A percentile compares a stretch with the other conserved stretches of the same genome.
Conservation (phyloP, 2,329 filamentous ascomycete species). For the Chaetomium globosum region DNA sequence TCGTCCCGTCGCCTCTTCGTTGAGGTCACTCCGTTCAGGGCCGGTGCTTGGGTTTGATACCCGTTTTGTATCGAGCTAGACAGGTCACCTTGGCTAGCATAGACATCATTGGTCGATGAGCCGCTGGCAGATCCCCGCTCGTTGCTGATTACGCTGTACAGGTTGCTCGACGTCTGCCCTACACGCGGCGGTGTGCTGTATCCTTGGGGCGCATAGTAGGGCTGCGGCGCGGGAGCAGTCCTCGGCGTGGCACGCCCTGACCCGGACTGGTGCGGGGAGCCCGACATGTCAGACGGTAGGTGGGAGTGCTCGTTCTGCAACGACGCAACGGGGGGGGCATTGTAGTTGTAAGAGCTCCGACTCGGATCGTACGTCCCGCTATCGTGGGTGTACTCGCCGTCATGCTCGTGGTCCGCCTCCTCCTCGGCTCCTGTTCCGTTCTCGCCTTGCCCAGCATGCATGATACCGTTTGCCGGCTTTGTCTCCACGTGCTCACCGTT, state of each 20-base stretch:
- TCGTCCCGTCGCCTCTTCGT: constrained; percentile 50
- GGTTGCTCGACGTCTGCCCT: constrained; percentile 70
- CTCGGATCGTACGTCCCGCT: constrained; percentile 72
- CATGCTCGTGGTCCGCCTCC: constrained; percentile 71
- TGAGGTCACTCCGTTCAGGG: constrained; percentile 65
- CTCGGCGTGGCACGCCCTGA: constrained; percentile 85
- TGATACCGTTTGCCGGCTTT: constrained; percentile 67
- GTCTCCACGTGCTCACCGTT: constrained; percentile 65
- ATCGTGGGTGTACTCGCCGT: constrained; percentile 85
- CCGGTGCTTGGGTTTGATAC: constrained; percentile 64
- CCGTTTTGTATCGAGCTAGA: constrained; percentile 58
- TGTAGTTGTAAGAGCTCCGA: constrained; percentile 77
- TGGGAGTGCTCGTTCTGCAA: constrained; percentile 74
- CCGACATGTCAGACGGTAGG: constrained; percentile 78
- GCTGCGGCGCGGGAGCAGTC: constrained; percentile 70
- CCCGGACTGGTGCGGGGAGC: constrained; percentile 78
- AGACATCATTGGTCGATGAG: constrained; percentile 67
- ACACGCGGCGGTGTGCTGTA: constrained; percentile 80
- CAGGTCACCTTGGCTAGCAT: constrained; percentile 67
- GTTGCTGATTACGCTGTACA: constrained; percentile 89
- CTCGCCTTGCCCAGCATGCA: constrained; percentile 57
- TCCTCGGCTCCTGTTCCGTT: constrained; percentile 63
- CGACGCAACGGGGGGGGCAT: constrained; percentile 65
- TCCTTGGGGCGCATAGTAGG: constrained; percentile 71
- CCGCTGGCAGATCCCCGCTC: constrained; percentile 70